Evolutionary conservation across 768 basidiomycete genomes (phyloP).

Genomic region (Steccherinum ochraceum): DNA sequence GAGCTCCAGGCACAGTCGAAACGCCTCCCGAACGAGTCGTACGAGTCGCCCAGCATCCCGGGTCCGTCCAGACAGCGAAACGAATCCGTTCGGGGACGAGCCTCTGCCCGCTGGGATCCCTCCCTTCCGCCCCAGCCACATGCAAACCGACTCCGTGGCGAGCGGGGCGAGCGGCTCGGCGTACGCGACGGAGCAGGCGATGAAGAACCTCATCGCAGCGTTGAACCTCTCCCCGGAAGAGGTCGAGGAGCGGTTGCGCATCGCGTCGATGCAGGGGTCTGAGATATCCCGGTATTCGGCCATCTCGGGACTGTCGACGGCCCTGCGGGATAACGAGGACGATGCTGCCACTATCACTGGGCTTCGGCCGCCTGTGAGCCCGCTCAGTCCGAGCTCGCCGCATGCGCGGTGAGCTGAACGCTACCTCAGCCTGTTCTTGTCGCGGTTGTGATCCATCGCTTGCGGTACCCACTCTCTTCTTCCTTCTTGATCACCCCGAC

Average conservation of each 20-base stretch:
- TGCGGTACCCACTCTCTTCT: neutral
- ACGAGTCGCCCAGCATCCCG: slow-evolving; percentile 4
- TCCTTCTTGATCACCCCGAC: too few relatives aligned
- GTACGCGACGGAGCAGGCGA: slow-evolving; percentile 41
- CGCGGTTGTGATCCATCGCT: too few relatives aligned
- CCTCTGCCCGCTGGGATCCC: neutral
- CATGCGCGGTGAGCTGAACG: neutral
- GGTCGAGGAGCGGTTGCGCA: slow-evolving; percentile 42
- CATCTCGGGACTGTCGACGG: slow-evolving; percentile 3
- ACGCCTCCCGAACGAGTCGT: slow-evolving; percentile 6
- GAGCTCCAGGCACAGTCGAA: slow-evolving; percentile 10
- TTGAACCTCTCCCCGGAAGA: slow-evolving; percentile 45
- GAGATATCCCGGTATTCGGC: slow-evolving; percentile 24
- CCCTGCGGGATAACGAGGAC: slow-evolving; percentile 21
- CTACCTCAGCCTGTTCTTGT: neutral
- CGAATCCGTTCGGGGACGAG: slow-evolving; percentile 40
- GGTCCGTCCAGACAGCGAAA: slow-evolving; percentile 7
- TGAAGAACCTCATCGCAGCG: slow-evolving; percentile 65
- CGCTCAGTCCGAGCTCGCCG: neutral
- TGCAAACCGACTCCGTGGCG: slow-evolving; percentile 26
- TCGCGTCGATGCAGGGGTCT: slow-evolving; percentile 57
- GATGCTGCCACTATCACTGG: slow-evolving; percentile 18
- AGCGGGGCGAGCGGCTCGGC: slow-evolving; percentile 27
- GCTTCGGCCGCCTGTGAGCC: slow-evolving; percentile 25
- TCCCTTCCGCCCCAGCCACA: slow-evolving; percentile 16